A percentile compares a stretch with the other conserved stretches of the same genome.
These are phyloP conservation scores for Angomonas desouzai DNA, from an alignment of 208 protist species.

Conservation along the genomic window DNA sequence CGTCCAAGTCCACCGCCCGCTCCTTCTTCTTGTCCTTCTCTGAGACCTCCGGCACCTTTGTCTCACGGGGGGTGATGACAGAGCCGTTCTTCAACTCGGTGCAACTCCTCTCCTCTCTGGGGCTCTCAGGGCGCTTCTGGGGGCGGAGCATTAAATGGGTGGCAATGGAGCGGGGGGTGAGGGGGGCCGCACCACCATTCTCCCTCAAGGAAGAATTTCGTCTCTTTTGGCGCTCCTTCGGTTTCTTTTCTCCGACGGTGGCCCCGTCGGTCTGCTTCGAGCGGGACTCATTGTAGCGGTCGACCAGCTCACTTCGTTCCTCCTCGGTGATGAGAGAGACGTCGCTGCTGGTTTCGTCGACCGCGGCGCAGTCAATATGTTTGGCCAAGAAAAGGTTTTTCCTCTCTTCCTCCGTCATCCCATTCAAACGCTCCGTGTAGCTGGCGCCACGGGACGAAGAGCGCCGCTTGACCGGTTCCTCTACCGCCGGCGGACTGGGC, in stretches of 20 bases:
- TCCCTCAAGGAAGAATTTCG: neutral
- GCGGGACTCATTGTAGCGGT: constrained; percentile 5
- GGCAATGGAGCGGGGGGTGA: constrained; percentile 8
- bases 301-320: neutral
- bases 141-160: constrained; percentile 4
- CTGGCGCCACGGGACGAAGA: neutral
- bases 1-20: neutral
- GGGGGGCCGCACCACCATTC: neutral
- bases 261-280: neutral
- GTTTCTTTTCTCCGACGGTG: neutral
- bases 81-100: constrained; percentile 5
- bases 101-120: neutral
- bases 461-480: neutral
- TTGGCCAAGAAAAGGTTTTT: constrained; percentile 4
- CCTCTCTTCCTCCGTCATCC: constrained; percentile 3
- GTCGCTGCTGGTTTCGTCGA: neutral
- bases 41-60: neutral
- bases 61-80: neutral
- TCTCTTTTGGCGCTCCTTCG: neutral
- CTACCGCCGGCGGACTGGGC: neutral
- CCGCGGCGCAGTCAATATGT: neutral
- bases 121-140: neutral
- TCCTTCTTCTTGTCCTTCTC: neutral
- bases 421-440: neutral
- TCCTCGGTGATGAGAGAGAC: constrained; percentile 3